Conservation (phyloP, 768 basidiomycete species). For the Amanita pseudoporphyria region DNA sequence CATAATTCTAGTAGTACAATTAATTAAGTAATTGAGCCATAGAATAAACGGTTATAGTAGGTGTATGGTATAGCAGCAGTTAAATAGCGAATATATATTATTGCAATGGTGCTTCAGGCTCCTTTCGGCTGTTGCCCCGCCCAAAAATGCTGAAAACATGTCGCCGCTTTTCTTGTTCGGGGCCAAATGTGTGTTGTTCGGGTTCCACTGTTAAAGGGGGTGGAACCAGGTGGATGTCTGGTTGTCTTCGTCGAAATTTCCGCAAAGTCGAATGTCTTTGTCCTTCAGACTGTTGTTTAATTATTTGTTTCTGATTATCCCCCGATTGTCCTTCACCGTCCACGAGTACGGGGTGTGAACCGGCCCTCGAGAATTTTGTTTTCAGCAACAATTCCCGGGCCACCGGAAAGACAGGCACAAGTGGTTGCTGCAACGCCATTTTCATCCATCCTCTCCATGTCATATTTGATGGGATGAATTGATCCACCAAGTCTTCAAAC, state of each 20-base stretch:
- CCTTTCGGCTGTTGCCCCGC: background rate
- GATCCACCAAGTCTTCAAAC: slow-evolving; percentile 74
- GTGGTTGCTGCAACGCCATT: slow-evolving; percentile 73
- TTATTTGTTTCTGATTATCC: slow-evolving; percentile 12
- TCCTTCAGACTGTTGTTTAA: slow-evolving; percentile 7
- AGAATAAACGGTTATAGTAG: background rate
- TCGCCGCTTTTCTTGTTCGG: slow-evolving; percentile 16
- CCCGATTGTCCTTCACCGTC: background rate
- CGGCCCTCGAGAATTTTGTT: slow-evolving; percentile 50
- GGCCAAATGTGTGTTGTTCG: slow-evolving; percentile 12
- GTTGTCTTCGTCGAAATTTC: slow-evolving; percentile 21
- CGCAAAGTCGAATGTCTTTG: slow-evolving; percentile 14
- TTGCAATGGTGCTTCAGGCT: background rate
- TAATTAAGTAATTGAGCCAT: too few relatives aligned
- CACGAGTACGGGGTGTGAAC: slow-evolving; percentile 18
- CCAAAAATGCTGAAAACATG: slow-evolving; percentile 5
- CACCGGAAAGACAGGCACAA: slow-evolving; percentile 69
- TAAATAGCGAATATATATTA: slow-evolving; percentile 7
- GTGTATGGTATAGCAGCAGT: background rate
- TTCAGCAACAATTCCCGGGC: slow-evolving; percentile 72
- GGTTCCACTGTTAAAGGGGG: slow-evolving; percentile 26
- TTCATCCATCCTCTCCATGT: slow-evolving; percentile 79
- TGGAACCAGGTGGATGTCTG: slow-evolving; percentile 21
- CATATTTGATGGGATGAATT: slow-evolving; percentile 71
- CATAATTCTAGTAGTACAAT: too few relatives aligned